Base-by-base conservation (phyloP, 2,329 filamentous ascomycete species). In the Exophiala oligosperma region DNA sequence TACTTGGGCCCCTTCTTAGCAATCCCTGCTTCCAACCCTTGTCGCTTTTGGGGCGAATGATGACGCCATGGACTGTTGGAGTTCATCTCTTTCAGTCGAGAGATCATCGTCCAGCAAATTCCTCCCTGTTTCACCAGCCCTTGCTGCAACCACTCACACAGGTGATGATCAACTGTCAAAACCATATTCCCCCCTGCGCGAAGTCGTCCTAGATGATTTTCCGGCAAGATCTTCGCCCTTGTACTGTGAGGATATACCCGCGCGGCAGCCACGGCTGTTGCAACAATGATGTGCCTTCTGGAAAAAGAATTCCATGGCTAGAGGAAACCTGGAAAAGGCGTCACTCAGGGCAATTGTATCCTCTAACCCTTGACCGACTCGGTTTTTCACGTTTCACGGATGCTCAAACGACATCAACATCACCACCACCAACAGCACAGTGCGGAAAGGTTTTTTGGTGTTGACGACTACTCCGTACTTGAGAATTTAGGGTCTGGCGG, bases 111-210 rank as follows among this genome's bases (percentile, higher is more conserved):
- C 40, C 32, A 32, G 43, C 23, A 41, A 9, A 51, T 29, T 49
- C 32, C 48, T 29, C 48, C 37, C 24, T 58, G 59, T 61, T 54
- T 61, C 59, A 61, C 54, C 41, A 49, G 21, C 17, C 17, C 17
- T 23, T 47, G 12, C 17, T 26, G 35, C 44, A 58, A 24, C 56
- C 38, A 37, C 41, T 50, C 32, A 35, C 37, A 26, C n/a, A 14
- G n/a, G 12, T 23, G 24, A 32, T 28, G 53, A 38, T 60, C 52
- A 32, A 44, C 32, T 44, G 23, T 40, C 53, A 49, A 21, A 32
- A 28, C 6, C 12, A 26, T 11, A 17, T 17, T 17, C 17, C 17
- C 37, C 32, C 47, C 21, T 35, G n/a, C 26, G 38, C 17, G 17
- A 17, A 49, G 26, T 35, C 8, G 7, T 35, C 32, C 6, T 11